phyloP scores from a whole-genome alignment of 176 grass and related monocot genomes.

The Alloteropsis semialata region DNA sequence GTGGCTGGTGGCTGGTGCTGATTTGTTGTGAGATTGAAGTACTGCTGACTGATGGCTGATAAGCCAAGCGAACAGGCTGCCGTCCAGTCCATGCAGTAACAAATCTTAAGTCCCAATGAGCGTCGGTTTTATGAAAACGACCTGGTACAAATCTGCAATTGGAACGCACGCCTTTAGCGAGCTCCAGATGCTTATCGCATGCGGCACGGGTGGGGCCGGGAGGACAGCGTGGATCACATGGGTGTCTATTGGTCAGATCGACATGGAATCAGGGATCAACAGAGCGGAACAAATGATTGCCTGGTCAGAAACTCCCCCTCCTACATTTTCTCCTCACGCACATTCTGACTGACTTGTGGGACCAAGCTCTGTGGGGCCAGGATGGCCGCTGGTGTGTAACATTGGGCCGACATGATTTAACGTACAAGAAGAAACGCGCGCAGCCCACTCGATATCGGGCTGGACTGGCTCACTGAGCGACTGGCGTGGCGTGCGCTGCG shows the following conservation, averaged over 20 bases:
- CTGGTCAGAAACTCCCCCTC: neutral
- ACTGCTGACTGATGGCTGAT: too few species aligned
- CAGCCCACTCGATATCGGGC: neutral
- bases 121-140: neutral
- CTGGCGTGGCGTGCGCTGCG: neutral
- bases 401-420: neutral
- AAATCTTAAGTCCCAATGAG: neutral
- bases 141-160: neutral
- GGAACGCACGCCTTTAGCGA: neutral
- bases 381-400: neutral
- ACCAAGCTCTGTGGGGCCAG: accelerated
- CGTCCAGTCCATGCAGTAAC: too few species aligned
- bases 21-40: too few species aligned
- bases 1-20: too few species aligned
- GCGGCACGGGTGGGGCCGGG: neutral
- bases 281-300: neutral
- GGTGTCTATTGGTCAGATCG: slow-evolving; percentile 20
- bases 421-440: too few species aligned
- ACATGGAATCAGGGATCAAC: neutral
- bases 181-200: slow-evolving; percentile 2
- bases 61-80: too few species aligned
- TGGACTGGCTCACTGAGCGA: neutral
- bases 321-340: too few species aligned
- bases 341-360: neutral
- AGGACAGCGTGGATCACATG: slow-evolving; percentile 42